phyloP scores from a whole-genome alignment of 331 rosid genomes.

The Saraca asoca region DNA sequence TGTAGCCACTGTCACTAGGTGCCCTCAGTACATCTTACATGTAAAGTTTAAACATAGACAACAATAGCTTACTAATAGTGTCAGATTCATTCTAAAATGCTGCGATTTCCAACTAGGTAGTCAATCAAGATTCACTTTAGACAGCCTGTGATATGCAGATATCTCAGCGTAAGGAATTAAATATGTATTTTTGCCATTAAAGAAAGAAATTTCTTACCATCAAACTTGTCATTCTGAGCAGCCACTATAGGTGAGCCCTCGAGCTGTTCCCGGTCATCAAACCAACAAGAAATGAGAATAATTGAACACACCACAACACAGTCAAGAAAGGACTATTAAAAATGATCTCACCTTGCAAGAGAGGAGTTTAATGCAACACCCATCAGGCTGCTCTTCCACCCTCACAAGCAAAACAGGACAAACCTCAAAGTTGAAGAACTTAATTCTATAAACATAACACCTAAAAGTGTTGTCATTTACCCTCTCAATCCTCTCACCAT shows the following conservation, averaged over 20 bases:
- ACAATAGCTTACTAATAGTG: too few relatives aligned
- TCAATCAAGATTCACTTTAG: too few relatives aligned
- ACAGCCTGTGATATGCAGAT: too few relatives aligned
- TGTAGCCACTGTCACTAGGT: too few relatives aligned
- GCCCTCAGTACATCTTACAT: too few relatives aligned
- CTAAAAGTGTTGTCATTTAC: conserved; percentile 80
- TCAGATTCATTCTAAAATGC: too few relatives aligned
- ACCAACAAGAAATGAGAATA: conserved; percentile 27
- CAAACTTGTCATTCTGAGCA: conserved; percentile 89
- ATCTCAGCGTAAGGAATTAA: background rate
- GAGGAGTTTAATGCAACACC: conserved; percentile 84
- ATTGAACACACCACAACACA: background rate
- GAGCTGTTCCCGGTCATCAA: conserved; percentile 50
- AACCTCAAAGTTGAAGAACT: conserved; percentile 83
- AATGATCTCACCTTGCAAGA: conserved; percentile 75
- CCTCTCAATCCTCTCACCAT: conserved; percentile 95
- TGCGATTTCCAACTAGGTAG: too few relatives aligned
- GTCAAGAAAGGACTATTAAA: background rate
- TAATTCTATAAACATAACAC: conserved; percentile 81
- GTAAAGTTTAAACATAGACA: too few relatives aligned
- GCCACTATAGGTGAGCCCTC: conserved; percentile 88
- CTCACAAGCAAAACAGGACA: conserved; percentile 87
- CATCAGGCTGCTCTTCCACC: conserved; percentile 81
- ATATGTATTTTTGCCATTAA: background rate
- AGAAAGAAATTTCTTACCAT: conserved; percentile 51